A percentile compares a stretch with the other conserved stretches of the same genome.
Conservation (phyloP, 306 rosid genomes). For the Begonia loranthoides region DNA sequence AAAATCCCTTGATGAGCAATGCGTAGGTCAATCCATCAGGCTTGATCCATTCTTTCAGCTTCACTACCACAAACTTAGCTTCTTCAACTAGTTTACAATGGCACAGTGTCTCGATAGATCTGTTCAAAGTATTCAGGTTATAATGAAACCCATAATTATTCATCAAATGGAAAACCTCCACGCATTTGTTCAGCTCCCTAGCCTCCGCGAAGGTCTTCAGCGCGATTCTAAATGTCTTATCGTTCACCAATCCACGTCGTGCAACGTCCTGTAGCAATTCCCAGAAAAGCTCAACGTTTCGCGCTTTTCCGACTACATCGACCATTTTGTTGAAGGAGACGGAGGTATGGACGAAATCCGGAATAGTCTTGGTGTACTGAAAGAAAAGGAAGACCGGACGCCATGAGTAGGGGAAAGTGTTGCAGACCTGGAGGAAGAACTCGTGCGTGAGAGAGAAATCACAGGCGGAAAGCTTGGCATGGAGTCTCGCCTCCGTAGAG, state of each 20-base stretch:
- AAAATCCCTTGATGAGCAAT: slow-evolving; percentile 45
- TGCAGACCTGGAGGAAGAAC: slow-evolving; percentile 86
- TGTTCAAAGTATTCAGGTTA: slow-evolving; percentile 36
- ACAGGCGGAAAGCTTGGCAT: slow-evolving; percentile 42
- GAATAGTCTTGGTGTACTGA: slow-evolving; percentile 23
- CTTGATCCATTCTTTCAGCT: slow-evolving; percentile 42
- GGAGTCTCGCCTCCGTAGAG: slow-evolving; percentile 48
- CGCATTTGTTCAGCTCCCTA: slow-evolving; percentile 58
- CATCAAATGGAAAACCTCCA: slow-evolving; percentile 64
- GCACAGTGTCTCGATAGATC: slow-evolving; percentile 39
- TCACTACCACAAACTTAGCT: slow-evolving; percentile 42
- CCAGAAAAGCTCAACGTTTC: slow-evolving; percentile 66
- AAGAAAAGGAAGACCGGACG: slow-evolving; percentile 55
- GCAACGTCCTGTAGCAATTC: slow-evolving; percentile 31
- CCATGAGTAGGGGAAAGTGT: slow-evolving; percentile 71
- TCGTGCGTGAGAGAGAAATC: slow-evolving; percentile 56
- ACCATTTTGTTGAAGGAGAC: slow-evolving; percentile 54
- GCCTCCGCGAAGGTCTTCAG: slow-evolving; percentile 39
- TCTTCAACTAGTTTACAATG: slow-evolving; percentile 45
- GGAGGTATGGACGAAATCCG: slow-evolving; percentile 35
- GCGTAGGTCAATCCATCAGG: slow-evolving; percentile 37
- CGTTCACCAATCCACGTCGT: slow-evolving; percentile 26
- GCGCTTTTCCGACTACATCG: slow-evolving; percentile 28
- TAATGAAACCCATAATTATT: slow-evolving; percentile 34
- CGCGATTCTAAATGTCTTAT: slow-evolving; percentile 36